Conservation (phyloP, 1,139 yeast species). For the Debaryomyces udenii region DNA sequence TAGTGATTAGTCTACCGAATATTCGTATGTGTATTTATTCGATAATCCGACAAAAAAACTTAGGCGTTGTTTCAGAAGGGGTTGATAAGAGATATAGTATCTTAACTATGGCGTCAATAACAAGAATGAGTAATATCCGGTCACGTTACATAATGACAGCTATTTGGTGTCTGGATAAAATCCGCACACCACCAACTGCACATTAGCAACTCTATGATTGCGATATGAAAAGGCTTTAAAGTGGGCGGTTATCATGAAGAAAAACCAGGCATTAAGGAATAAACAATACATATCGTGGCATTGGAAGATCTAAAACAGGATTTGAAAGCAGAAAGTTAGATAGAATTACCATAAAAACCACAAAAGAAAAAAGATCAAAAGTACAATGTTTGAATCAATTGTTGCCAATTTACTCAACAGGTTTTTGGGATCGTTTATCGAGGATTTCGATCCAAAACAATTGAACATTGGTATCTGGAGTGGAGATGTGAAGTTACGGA, state of each 20-base stretch:
- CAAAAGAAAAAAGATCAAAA: background rate
- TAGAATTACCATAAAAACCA: background rate
- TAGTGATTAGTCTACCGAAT: too few species aligned
- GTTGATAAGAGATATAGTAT: too few species aligned
- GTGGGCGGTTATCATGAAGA: background rate
- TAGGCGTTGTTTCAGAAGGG: too few species aligned
- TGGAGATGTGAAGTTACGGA: slow-evolving; percentile 88
- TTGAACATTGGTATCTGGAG: slow-evolving; percentile 96
- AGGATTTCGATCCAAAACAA: slow-evolving; percentile 93
- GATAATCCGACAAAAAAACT: too few species aligned
- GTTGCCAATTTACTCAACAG: slow-evolving; percentile 58
- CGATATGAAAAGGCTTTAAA: background rate
- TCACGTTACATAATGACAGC: slow-evolving; percentile 3
- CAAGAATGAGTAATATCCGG: slow-evolving; percentile 7
- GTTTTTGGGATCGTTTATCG: slow-evolving; percentile 74
- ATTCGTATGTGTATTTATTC: too few species aligned
- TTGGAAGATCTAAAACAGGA: too few species aligned
- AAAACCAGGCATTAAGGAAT: background rate
- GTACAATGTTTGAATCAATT: slow-evolving; percentile 55
- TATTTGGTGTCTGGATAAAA: background rate
- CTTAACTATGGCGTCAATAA: slow-evolving; percentile 2
- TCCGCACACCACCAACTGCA: background rate
- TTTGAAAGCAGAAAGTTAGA: background rate
- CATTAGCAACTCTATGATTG: background rate
- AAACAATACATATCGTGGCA: background rate